Base-by-base conservation (phyloP, 495 filamentous ascomycete genomes). In the Penicillium pancosmium region DNA sequence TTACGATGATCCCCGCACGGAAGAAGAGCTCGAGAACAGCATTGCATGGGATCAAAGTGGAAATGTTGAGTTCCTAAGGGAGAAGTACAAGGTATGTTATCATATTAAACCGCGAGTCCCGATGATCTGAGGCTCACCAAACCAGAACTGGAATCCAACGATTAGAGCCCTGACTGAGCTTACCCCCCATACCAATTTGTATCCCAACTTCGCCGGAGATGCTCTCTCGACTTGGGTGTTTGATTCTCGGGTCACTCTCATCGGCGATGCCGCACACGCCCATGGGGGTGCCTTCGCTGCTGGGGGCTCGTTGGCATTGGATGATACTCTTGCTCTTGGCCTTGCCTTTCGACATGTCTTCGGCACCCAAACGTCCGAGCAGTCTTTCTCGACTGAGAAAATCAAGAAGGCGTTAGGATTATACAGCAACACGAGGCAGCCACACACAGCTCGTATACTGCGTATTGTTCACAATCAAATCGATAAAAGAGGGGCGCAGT, bases 201-300 rank as follows among this genome's bases (percentile, higher is more conserved):
- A 77, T 54, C 78, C 80, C 1, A 82, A 81, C 57, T 71, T 70
- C 31, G 70, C 73, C 4, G 77, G 74, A 18, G 68, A 71, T 10
- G 51, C 71, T 1, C 65, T 81, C 1, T 59, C 70, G 31, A 78
- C 65, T 1, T 82, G 79, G 80, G 66, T 78, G 4, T 68, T 79
- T 31, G 68, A 67, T 10, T 56, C 68, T 5, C 70, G 72, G 9
- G 74, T 71, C 2, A 79, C 77, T 4, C 64, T 82, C 0, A 69
- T 77, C 11, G 78, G 80, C 8, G 78, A 82, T 52, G 78, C 79
- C 13, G 79, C 79, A 0, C 78, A 83, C 62, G 72, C 80, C 12
- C 79, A 83, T 55, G 80, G 78, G 12, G 80, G 78, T 23, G 74
- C 78, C 5, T 78, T 77, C 54, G 79, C 80, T 13, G 80, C 80